phyloP scores from a whole-genome alignment of 495 filamentous ascomycete species.

The Lophiostoma macrostomum region DNA sequence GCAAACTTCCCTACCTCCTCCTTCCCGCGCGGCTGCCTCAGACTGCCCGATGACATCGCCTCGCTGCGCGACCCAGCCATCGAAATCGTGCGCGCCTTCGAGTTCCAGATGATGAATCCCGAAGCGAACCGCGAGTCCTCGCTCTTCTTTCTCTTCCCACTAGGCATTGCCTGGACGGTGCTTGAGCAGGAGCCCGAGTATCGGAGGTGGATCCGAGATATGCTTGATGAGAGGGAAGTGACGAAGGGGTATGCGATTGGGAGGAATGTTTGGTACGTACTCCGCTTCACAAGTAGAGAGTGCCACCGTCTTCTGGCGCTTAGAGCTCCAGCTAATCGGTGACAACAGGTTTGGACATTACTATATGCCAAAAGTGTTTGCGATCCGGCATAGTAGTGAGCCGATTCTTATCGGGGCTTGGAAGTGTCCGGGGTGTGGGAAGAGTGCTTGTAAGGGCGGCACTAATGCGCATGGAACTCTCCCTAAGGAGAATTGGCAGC shows the following conservation, averaged over 20 bases:
- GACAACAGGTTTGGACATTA: no score
- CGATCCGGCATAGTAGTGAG: no score
- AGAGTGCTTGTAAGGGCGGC: no score
- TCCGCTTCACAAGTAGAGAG: no score
- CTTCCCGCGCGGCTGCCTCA: background rate
- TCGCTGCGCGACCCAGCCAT: conserved; percentile 14
- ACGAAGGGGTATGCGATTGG: conserved; percentile 21
- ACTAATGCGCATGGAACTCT: no score
- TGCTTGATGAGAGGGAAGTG: conserved; percentile 8
- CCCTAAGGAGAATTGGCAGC: no score
- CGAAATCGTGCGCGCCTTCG: conserved; percentile 23
- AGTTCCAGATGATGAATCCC: conserved; percentile 8
- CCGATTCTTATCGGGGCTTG: no score
- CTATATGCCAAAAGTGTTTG: no score
- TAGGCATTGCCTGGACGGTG: conserved; percentile 19
- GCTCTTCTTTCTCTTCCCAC: conserved; percentile 21
- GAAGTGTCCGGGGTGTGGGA: no score
- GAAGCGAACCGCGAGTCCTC: background rate
- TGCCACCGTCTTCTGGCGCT: no score
- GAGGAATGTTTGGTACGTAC: conserved; percentile 19
- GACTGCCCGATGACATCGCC: background rate
- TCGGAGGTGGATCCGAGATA: conserved; percentile 7
- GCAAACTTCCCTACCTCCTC: background rate
- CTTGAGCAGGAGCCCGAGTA: conserved; percentile 9
- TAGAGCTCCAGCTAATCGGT: no score